Evolutionary conservation across 1,139 yeast genomes (phyloP), one percentile per base, ranked within the genome.

Genomic region (Magnusiomyces fungicola): DNA sequence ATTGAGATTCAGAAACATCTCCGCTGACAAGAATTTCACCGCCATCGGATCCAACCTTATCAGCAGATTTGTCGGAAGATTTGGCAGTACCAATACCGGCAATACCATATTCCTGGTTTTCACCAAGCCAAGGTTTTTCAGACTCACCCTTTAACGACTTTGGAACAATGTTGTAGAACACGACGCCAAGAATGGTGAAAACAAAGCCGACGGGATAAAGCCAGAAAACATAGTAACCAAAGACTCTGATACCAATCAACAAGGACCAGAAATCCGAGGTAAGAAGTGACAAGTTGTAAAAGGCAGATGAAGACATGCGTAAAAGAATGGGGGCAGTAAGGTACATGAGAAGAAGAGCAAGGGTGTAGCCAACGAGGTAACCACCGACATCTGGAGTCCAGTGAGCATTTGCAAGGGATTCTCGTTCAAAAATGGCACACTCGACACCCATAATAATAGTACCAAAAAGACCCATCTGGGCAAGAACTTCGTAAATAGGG

Each of bases 181-280:
- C 55, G 60, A 71, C 67, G 19, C 75, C 76, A 10, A 67, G 45
- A 19, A 71, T 63, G 4, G 72, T 69, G 50, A 67, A 63, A 22
- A 70, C 73, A 50, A 71, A 71, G 1, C 75, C 75, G 29, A 71
- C 69, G 5, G 75, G 75, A 55, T 71, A 71, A 24, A 71, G 62
- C 75, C 75, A 71, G 61, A 55, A 71, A 1, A 71, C 73, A 34
- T 61, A 60, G 60, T 72, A 71, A 19, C 72, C 71, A 58, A 71
- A 71, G 12, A 71, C 72, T 50, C 65, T 58, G 46, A 69, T 61
- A 16, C 75, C 75, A 39, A 72, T 67, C 21, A 71, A 53, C 53
- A 71, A 54, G 7, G 73, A 68, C 75, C 76, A 71, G 60, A 71
- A 71, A 55, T 71, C 75, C 29, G 70, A 63, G 12, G 75, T 72